Percentiles rank a stretch among this genome's conserved stretches.
Conservation (phyloP, 2,329 filamentous ascomycete species). For the Ophiocordyceps australis region DNA sequence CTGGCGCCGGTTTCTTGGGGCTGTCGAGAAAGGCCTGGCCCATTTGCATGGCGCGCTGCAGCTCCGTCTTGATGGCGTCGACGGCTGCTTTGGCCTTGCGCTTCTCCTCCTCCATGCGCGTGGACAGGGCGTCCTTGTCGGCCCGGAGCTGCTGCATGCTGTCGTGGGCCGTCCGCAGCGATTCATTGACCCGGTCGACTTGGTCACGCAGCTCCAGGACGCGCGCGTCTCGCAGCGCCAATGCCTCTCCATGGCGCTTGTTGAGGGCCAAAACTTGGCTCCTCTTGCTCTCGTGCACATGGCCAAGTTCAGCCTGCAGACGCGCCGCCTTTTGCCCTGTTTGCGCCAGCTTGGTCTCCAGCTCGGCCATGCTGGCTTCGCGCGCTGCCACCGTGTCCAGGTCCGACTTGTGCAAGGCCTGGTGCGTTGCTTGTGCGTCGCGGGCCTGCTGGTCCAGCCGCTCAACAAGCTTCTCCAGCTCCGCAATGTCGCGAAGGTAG, state of each 20-base stretch:
- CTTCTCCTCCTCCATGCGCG: conserved; percentile 17
- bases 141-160: conserved; percentile 24
- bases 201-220: conserved; percentile 29
- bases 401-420: conserved; percentile 15
- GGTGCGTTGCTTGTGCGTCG: conserved; percentile 11
- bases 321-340: no score
- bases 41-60: conserved; percentile 27
- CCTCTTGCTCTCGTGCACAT: conserved; percentile 15
- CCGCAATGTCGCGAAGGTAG: conserved; percentile 33
- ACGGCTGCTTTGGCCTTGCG: conserved; percentile 23
- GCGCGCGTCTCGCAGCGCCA: conserved; percentile 31
- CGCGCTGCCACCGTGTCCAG: conserved; percentile 12
- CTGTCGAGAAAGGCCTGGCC: conserved; percentile 21
- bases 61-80: conserved; percentile 29
- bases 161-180: conserved; percentile 26
- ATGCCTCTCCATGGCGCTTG: conserved; percentile 21
- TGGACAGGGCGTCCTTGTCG: conserved; percentile 22
- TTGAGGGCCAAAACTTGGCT: conserved; percentile 16
- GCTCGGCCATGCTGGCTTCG: conserved; percentile 22
- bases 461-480: conserved; percentile 32
- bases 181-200: conserved; percentile 24
- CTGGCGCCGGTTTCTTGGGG: no score
- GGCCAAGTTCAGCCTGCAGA: conserved; percentile 19
- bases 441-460: conserved; percentile 22
- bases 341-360: conserved; percentile 20